Evolutionary conservation across 805 yeast genomes (phyloP).

Genomic region (Nakazawaea ambrosiae): DNA sequence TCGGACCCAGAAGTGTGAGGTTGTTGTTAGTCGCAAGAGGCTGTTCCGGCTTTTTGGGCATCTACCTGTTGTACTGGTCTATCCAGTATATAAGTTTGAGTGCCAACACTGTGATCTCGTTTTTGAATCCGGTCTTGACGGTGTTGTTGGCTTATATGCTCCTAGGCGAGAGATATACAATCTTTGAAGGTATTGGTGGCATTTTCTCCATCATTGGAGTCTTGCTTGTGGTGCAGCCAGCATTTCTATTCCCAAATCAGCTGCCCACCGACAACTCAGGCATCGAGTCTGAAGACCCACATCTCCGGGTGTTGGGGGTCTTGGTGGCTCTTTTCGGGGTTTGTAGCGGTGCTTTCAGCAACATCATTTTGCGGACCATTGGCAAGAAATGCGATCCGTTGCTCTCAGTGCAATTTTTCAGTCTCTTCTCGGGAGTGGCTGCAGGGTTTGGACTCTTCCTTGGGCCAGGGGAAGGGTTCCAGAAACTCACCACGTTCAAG

Average conservation of each 20-base stretch:
- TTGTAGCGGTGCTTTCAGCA: slow-evolving; percentile 32
- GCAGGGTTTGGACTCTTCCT: slow-evolving; percentile 24
- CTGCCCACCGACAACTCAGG: slow-evolving; percentile 21
- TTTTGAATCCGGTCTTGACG: slow-evolving; percentile 37
- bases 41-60: slow-evolving; percentile 32
- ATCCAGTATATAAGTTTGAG: slow-evolving; percentile 36
- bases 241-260: slow-evolving; percentile 25
- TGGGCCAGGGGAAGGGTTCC: slow-evolving; percentile 29
- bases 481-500: slow-evolving; percentile 15
- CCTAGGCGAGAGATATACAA: slow-evolving; percentile 31
- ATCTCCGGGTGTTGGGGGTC: slow-evolving; percentile 32
- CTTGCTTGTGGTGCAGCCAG: slow-evolving; percentile 35
- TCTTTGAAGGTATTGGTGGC: slow-evolving; percentile 32
- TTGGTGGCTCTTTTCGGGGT: slow-evolving; percentile 33
- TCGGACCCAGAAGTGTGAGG: slow-evolving; percentile 30
- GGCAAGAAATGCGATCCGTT: slow-evolving; percentile 37
- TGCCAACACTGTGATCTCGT: slow-evolving; percentile 39
- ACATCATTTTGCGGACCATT: slow-evolving; percentile 31
- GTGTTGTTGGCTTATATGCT: slow-evolving; percentile 34
- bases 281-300: slow-evolving; percentile 32
- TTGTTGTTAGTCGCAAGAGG: slow-evolving; percentile 29
- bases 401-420: slow-evolving; percentile 36
- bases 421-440: slow-evolving; percentile 27
- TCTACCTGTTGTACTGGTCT: slow-evolving; percentile 35
- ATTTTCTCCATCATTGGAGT: slow-evolving; percentile 33